These are phyloP conservation scores for Rhizopus arrhizus DNA, from an alignment of 371 early-diverging fungal species.

Conservation along the genomic window DNA sequence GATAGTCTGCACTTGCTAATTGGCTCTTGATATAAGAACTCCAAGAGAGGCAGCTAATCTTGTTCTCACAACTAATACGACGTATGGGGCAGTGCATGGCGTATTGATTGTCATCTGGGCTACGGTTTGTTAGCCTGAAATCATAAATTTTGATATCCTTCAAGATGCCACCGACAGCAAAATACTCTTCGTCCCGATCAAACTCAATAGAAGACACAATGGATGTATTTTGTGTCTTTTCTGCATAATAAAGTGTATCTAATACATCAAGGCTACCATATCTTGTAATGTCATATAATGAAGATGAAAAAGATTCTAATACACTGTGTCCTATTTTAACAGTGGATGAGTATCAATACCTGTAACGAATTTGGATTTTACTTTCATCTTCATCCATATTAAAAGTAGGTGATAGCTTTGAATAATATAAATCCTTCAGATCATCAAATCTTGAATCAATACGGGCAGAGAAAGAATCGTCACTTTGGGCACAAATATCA, in stretches of 20 bases:
- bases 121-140: slow-evolving; percentile 58
- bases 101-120: slow-evolving; percentile 19
- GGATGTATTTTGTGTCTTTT: slow-evolving; percentile 51
- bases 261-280: slow-evolving; percentile 67
- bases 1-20: slow-evolving; percentile 86
- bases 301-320: slow-evolving; percentile 57
- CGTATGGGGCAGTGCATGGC: slow-evolving; percentile 67
- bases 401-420: neutral
- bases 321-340: slow-evolving; percentile 3
- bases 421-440: slow-evolving; percentile 70
- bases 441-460: slow-evolving; percentile 72
- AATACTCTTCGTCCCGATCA: slow-evolving; percentile 87
- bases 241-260: slow-evolving; percentile 79
- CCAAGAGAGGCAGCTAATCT: slow-evolving; percentile 88
- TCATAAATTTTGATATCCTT: slow-evolving; percentile 91
- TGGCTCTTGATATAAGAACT: slow-evolving; percentile 81
- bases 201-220: slow-evolving; percentile 93
- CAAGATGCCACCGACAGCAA: slow-evolving; percentile 93
- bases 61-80: slow-evolving; percentile 60
- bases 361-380: neutral
- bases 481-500: neutral
- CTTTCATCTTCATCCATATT: neutral
- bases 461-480: slow-evolving; percentile 23
- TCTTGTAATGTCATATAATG: slow-evolving; percentile 69
- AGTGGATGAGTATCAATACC: neutral